Base-by-base conservation (phyloP, 2,329 filamentous ascomycete genomes). In the Pleochaeta shiraiana region DNA sequence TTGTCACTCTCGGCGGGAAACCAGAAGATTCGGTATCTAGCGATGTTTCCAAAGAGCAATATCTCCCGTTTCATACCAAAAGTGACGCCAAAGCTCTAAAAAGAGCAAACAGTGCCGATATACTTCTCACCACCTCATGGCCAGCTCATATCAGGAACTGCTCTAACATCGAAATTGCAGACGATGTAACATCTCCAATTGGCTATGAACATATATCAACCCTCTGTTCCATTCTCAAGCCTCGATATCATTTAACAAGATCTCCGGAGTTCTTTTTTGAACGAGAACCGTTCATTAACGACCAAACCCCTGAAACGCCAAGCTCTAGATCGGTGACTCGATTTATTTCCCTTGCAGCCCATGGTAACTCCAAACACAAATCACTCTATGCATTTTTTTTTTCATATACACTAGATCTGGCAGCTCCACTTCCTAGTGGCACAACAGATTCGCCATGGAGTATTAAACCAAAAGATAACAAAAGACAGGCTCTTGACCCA, bases 101-200 rank as follows among this genome's bases (percentile, higher is more conserved):
- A 65, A 88, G 89, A 26, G 88, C 87, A 21, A 86, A 91, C 70
- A 82, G 79, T 34, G 84, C 88, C 53, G 92, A 98, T 72, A 90
- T 98, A 63, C 79, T 98, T 19, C 77, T 98, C 64, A 97, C 93
- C 0, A 83, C 84, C 37, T 79, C 88, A 70, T 98, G 93, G 93
- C 92, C 93, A 3, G 79, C 84, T 12, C 81, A 79, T 0, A 80
- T 97, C 39, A 84, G 81, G 73, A 79, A 77, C 0, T 83, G 86
- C 5, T 91, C 91, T 2, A 84, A 83, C 55, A 79, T 84, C 1
- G 70, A 78, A 2, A 74, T 86, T n/a, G 73, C 78, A 5, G 79
- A 82, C 12, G 77, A 78, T 4, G 73, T 77, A n/a, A 74, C 75
- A 1, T 74, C 79, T 3, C 77, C 84, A 0, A 69, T 76, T 26